phyloP scores from a whole-genome alignment of 225 moss, liverwort and hornwort genomes.

The Rhytidiadelphus loreus region DNA sequence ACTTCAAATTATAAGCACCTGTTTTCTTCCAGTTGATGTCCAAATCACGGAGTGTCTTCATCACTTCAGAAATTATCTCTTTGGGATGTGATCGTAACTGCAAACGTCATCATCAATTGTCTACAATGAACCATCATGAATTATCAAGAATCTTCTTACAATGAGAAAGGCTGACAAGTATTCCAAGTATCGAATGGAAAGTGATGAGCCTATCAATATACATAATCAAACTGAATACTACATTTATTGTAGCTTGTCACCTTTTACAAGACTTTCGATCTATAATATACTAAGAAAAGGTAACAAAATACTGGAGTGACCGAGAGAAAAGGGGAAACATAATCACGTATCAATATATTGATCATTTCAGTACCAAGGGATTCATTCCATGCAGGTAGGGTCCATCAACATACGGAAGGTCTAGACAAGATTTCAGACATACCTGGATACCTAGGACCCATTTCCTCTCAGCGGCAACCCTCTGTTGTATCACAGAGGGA shows the following conservation, averaged over 20 bases:
- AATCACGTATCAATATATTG: not conserved
- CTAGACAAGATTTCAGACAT: not conserved
- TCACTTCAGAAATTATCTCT: constrained; percentile 78
- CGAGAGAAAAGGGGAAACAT: not conserved
- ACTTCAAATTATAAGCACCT: constrained; percentile 78
- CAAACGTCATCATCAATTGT: constrained; percentile 7
- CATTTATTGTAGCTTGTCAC: not conserved
- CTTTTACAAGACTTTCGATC: not conserved
- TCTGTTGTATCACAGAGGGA: constrained; percentile 31
- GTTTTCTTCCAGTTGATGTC: constrained; percentile 89
- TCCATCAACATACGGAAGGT: not conserved
- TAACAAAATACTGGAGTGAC: not conserved
- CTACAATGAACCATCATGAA: not conserved
- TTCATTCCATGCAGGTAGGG: not conserved
- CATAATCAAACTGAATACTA: not conserved
- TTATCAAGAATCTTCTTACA: not conserved
- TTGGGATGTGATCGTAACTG: constrained; percentile 79
- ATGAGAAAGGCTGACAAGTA: not conserved
- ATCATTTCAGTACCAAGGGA: not conserved
- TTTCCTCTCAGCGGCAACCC: constrained; percentile 51
- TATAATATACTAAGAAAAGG: not conserved
- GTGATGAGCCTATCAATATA: not conserved
- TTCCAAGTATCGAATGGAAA: not conserved
- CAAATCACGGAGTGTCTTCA: constrained; percentile 57
- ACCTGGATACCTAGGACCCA: constrained; percentile 50